Conservation (phyloP, 495 filamentous ascomycete genomes). For the Podospora australis region DNA sequence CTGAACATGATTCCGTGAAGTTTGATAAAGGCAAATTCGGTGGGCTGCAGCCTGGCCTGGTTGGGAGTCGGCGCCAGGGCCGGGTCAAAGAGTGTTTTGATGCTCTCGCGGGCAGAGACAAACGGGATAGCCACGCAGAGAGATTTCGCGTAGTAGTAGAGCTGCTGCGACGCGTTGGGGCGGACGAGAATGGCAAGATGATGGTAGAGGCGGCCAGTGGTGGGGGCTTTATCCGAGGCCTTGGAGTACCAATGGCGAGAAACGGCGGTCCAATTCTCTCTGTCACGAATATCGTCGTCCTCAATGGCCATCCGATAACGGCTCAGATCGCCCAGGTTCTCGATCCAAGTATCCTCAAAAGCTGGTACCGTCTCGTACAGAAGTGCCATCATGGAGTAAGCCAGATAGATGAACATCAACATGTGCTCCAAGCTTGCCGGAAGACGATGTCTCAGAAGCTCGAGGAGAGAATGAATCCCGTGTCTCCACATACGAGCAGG, state of each 20-base stretch:
- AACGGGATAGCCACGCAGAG: slow-evolving; percentile 49
- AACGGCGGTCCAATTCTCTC: slow-evolving; percentile 71
- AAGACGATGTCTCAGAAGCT: slow-evolving; percentile 61
- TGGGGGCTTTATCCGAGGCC: slow-evolving; percentile 63
- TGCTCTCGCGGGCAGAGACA: slow-evolving; percentile 56
- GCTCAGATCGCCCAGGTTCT: slow-evolving; percentile 75
- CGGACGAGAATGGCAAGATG: slow-evolving; percentile 78
- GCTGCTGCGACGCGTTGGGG: slow-evolving; percentile 63
- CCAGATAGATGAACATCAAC: slow-evolving; percentile 72
- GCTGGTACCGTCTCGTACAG: slow-evolving; percentile 66
- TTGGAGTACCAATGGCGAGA: slow-evolving; percentile 75
- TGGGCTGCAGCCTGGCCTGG: too few relatives aligned
- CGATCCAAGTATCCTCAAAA: slow-evolving; percentile 84
- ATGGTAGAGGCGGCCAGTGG: slow-evolving; percentile 71
- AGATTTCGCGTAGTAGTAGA: slow-evolving; percentile 60
- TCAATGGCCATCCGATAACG: slow-evolving; percentile 66
- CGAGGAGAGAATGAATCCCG: slow-evolving; percentile 63
- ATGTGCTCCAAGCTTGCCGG: slow-evolving; percentile 71
- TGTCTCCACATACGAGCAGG: slow-evolving; percentile 69
- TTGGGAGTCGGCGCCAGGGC: too few relatives aligned
- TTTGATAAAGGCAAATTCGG: too few relatives aligned
- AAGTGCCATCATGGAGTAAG: slow-evolving; percentile 74
- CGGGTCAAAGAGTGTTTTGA: slow-evolving; percentile 64
- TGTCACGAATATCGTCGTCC: slow-evolving; percentile 60
- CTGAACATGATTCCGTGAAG: too few relatives aligned